Evolutionary conservation across 139 green algal genomes (phyloP).

Genomic region (Pleodorina starrii): DNA sequence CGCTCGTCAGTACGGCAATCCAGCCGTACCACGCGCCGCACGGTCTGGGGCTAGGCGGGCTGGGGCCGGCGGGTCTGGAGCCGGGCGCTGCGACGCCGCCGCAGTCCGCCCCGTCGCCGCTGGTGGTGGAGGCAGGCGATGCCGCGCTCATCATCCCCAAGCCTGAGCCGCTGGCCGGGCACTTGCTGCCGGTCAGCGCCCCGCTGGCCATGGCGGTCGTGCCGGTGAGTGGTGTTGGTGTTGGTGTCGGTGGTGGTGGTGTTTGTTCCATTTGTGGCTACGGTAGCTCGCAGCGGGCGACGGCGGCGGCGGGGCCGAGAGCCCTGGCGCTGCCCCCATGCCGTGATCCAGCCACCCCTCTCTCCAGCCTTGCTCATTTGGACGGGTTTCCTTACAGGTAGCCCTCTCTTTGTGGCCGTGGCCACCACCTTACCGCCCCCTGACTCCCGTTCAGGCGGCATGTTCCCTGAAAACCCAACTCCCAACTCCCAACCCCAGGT

Average conservation of each 20-base stretch:
- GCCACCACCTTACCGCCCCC: too few relatives aligned
- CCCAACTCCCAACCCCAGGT: not conserved
- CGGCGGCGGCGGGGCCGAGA: too few relatives aligned
- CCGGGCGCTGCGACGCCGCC: not conserved
- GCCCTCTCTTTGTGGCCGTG: too few relatives aligned
- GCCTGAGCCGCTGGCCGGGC: not conserved
- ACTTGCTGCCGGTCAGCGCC: not conserved
- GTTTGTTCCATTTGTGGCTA: too few relatives aligned
- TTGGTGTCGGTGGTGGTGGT: too few relatives aligned
- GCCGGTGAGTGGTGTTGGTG: not conserved
- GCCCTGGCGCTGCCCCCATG: too few relatives aligned
- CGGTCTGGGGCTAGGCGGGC: not conserved
- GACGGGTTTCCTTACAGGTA: too few relatives aligned
- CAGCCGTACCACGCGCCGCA: conserved; percentile 30
- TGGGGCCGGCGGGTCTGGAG: not conserved
- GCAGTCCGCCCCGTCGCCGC: not conserved
- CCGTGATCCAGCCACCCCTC: too few relatives aligned
- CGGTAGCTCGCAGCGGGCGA: too few relatives aligned
- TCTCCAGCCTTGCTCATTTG: too few relatives aligned
- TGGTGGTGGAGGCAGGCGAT: not conserved
- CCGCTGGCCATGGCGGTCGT: not conserved
- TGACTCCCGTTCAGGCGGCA: too few relatives aligned
- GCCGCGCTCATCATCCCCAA: not conserved
- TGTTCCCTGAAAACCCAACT: too few relatives aligned
- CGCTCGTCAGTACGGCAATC: conserved; percentile 8